Evolutionary conservation across 495 filamentous ascomycete genomes (phyloP), one percentile per base, ranked within the genome.

Genomic region (Aspergillus nidulans): DNA sequence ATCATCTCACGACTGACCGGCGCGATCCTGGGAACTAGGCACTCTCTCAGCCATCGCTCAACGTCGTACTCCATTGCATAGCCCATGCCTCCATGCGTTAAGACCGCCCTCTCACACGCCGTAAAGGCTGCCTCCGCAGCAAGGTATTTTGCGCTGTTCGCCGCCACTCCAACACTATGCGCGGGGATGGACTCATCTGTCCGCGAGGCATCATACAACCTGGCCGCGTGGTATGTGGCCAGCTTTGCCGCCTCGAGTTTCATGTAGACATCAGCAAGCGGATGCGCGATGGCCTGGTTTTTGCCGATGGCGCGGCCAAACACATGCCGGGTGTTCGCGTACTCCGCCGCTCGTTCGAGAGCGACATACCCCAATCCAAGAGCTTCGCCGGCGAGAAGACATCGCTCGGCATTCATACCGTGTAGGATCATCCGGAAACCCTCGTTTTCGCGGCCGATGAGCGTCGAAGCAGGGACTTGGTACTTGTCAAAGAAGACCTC

Each of bases 401-500:
- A 88, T 25, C 88, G 81, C 67, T 92, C 89, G 5, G 88, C 87
- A 57, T 91, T 92, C 88, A 92, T 88, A 20, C 89, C 88, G 66
- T 91, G 88, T 6, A 91, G 76, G 36, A 92, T 78, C 54, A 88
- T 87, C 57, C 84, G 83, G 76, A 91, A 91, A 3, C 88, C 88
- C 52, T 87, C 73, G 39, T 81, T 82, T 62, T 91, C 87, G 20
- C 79, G 57, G 2, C 88, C 88, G 40, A 91, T 85, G 3, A 89
- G 69, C 0, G 81, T 70, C 48, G 84, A 75, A 1, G 69, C 76
- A 0, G 83, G 78, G 9, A 91, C 80, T 3, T 61, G 52, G 65
- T 89, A 92, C 53, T 83, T 79, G 61, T 90, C 86, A 66, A 91
- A 91, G 72, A 91, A 92, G 1, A 91, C 84, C 67, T 91, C 86